These are phyloP conservation scores for Rhizopus sp. DNA, from an alignment of 371 early-diverging fungal species.

Conservation along the genomic window DNA sequence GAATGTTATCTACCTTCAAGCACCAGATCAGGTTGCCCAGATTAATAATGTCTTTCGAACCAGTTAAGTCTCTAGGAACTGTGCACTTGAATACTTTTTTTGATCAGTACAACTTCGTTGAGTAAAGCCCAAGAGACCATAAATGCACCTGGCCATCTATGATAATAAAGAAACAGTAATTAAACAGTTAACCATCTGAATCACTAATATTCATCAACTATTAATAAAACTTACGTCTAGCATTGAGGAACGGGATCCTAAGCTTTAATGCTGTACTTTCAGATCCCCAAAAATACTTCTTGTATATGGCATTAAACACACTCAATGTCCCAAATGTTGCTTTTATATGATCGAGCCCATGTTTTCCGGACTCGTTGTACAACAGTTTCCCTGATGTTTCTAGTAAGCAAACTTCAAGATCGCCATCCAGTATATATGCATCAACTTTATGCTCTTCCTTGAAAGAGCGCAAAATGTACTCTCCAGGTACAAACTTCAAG, in stretches of 20 bases:
- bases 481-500: too few species aligned
- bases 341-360: background rate
- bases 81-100: conserved; percentile 4
- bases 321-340: background rate
- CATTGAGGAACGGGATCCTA: background rate
- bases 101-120: conserved; percentile 3
- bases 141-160: background rate
- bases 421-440: too few species aligned
- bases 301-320: background rate
- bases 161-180: too few species aligned
- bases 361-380: background rate
- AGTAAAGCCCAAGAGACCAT: background rate
- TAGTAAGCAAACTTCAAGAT: too few species aligned
- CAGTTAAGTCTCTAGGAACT: conserved; percentile 2
- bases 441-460: too few species aligned
- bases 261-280: background rate
- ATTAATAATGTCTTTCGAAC: background rate
- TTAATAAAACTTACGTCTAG: too few species aligned
- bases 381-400: background rate
- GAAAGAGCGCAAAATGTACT: too few species aligned
- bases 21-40: conserved; percentile 4
- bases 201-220: too few species aligned
- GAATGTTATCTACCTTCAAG: conserved; percentile 6
- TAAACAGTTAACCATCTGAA: too few species aligned
- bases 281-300: background rate